These are phyloP conservation scores for Coemansia aciculifera DNA, from an alignment of 192 early-diverging fungal species.

Conservation along the genomic window DNA sequence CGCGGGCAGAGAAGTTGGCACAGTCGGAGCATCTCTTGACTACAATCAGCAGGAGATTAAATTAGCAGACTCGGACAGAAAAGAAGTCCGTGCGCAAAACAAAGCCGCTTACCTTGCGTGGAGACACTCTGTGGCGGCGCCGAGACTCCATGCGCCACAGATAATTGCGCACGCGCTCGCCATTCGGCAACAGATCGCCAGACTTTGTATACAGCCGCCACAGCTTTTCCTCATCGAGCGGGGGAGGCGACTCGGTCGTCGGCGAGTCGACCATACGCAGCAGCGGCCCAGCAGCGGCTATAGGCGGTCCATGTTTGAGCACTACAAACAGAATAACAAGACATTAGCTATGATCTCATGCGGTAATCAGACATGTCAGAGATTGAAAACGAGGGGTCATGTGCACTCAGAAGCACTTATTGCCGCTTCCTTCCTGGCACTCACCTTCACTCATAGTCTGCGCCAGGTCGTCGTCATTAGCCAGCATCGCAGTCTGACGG, in stretches of 20 bases:
- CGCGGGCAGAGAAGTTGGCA: not conserved
- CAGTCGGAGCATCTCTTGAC: not conserved
- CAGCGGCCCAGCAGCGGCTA: slow-evolving; percentile 2
- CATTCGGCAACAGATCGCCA: slow-evolving; percentile 33
- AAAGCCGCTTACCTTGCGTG: slow-evolving; percentile 12
- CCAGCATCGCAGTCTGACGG: not conserved
- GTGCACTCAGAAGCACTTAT: not conserved
- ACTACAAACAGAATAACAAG: not conserved
- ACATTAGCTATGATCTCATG: not conserved
- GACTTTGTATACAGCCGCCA: slow-evolving; percentile 35
- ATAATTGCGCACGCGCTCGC: slow-evolving; percentile 41
- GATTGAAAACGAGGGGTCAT: not conserved
- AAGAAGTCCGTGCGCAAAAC: not conserved
- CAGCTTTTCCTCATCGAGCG: slow-evolving; percentile 26
- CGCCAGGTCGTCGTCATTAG: slow-evolving; percentile 11
- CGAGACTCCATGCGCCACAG: slow-evolving; percentile 49
- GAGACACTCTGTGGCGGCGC: not conserved
- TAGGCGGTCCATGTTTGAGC: slow-evolving; percentile 25
- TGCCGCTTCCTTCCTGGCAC: not conserved
- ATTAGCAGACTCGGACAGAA: not conserved
- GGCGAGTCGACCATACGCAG: slow-evolving; percentile 5
- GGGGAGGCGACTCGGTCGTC: not conserved
- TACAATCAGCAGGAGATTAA: not conserved
- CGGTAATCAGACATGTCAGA: not conserved
- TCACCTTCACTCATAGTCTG: slow-evolving; percentile 33